Conservation (phyloP, 1,284 basidiomycete species). For the Phenoliferia sp. region DNA sequence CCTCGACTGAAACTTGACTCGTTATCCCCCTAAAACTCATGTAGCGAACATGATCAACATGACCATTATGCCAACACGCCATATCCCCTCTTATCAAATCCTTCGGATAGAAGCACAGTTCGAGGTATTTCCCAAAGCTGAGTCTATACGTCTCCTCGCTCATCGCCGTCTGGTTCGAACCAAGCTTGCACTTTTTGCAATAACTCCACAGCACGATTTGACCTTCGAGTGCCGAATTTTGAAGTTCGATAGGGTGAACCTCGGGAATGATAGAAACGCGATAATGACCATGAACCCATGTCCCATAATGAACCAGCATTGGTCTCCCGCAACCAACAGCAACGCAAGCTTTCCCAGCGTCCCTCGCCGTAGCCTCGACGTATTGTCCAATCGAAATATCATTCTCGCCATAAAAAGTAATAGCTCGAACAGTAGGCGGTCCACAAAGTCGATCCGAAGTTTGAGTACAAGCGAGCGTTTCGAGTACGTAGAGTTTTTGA, state of each 20-base stretch:
- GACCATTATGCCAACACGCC: constrained; percentile 87
- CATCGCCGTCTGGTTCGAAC: constrained; percentile 74
- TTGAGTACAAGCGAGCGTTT: constrained; percentile 64
- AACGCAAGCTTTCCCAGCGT: constrained; percentile 63
- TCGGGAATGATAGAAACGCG: constrained; percentile 34
- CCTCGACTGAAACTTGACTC: constrained; percentile 83
- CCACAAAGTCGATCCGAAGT: constrained; percentile 43
- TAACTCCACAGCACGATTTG: constrained; percentile 30
- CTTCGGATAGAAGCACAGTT: constrained; percentile 85
- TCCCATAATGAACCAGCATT: constrained; percentile 75
- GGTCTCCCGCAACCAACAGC: constrained; percentile 79
- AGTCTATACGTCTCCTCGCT: constrained; percentile 78
- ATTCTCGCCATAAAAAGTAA: constrained; percentile 87
- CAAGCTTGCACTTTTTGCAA: constrained; percentile 14
- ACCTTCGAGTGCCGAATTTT: constrained; percentile 27
- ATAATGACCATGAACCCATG: constrained; percentile 78
- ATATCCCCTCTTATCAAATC: constrained; percentile 74
- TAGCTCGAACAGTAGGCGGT: constrained; percentile 54
- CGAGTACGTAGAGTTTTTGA: constrained; percentile 74
- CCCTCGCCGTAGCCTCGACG: constrained; percentile 71
- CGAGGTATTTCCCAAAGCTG: constrained; percentile 86
- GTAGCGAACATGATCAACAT: constrained; percentile 86
- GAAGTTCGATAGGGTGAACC: constrained; percentile 2
- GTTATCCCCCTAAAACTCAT: constrained; percentile 68
- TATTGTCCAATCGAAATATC: constrained; percentile 90